Base-by-base conservation (phyloP, 2,329 filamentous ascomycete species). In the Immersiporthe knoxdaviesiana region DNA sequence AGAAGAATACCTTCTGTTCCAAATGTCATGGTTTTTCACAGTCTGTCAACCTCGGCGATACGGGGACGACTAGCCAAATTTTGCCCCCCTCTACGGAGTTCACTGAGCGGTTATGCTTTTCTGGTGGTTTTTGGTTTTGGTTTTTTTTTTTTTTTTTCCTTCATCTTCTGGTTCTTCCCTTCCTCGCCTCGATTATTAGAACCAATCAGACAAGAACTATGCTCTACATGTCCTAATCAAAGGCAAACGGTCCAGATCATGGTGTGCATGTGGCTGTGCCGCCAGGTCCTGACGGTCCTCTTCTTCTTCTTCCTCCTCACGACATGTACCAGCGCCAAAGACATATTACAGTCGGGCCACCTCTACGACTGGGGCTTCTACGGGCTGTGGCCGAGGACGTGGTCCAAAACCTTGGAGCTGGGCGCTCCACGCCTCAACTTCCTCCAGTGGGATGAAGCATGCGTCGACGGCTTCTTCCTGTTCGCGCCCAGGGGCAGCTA, bases 341-440 rank as follows among this genome's bases (percentile, higher is more conserved):
- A 68, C 14, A 58, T 68, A 24, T 16, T 70, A 10, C 61, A 70
- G 54, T 72, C 70, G 12, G 21, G 39, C 21, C n/a, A 58, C 11
- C 66, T 72, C 30, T 72, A 72, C 52, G 68, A 72, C 47, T 71
- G 50, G 70, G 70, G 72, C 14, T 72, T 72, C 39, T 72, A 72
- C 61, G 72, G 72, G 21, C 44, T 72, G 4, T 72, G 68, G 47
- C 72, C 70, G 56, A 65, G 67, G 27, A 69, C 65, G 2, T 69
- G 62, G 56, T 73, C 67, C 58, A 67, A 66, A 18, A 71, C 72
- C 2, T 71, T 65, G 61, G 52, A 68, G 14, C 63, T 70, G 14
- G 63, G 63, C 37, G 68, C 69, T 41, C 71, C 69, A 10, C 63
- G 68, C 18, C 60, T 73, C n/a, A 71, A 72, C 61, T 73, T 73